A percentile compares a stretch with the other conserved stretches of the same genome.
Conservation (phyloP, 495 filamentous ascomycete genomes). For the Thermothielavioides terrestris region DNA sequence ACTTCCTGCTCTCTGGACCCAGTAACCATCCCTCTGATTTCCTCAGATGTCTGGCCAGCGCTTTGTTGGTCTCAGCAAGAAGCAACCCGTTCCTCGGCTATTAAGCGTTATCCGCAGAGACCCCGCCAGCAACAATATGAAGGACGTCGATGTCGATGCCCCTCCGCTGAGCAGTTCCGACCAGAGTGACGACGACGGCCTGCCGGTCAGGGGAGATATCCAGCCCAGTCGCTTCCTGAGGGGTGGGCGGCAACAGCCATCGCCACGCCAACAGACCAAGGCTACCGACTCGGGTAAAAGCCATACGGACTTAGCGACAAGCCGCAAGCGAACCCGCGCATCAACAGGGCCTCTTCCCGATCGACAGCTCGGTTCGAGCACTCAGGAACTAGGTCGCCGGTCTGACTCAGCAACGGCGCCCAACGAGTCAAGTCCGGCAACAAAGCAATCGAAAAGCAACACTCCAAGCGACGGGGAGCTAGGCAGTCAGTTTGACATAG, state of each 20-base stretch:
- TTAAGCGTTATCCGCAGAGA: neutral
- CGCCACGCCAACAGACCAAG: neutral
- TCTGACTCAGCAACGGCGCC: too few species aligned
- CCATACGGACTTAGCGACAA: neutral
- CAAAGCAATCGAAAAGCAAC: conserved; percentile 5
- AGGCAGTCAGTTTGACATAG: neutral
- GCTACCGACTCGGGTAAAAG: neutral
- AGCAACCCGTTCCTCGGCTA: neutral
- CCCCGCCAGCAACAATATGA: neutral
- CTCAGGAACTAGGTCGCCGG: neutral
- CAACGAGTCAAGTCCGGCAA: neutral
- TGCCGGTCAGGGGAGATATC: conserved; percentile 1
- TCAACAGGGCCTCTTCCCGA: neutral
- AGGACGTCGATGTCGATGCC: conserved; percentile 1
- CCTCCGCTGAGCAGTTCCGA: conserved; percentile 13
- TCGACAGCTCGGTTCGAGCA: neutral
- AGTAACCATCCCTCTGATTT: too few species aligned
- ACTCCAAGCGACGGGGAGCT: neutral
- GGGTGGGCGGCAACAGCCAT: neutral
- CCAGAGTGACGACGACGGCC: conserved; percentile 1
- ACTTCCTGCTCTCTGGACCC: too few species aligned
- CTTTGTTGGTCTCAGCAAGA: conserved; percentile 7
- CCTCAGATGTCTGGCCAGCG: neutral
- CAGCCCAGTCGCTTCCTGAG: neutral
- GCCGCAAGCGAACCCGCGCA: neutral